Evolutionary conservation across 768 basidiomycete species (phyloP), one percentile per base, ranked within the genome.

Genomic region (Serendipita vermifera): DNA sequence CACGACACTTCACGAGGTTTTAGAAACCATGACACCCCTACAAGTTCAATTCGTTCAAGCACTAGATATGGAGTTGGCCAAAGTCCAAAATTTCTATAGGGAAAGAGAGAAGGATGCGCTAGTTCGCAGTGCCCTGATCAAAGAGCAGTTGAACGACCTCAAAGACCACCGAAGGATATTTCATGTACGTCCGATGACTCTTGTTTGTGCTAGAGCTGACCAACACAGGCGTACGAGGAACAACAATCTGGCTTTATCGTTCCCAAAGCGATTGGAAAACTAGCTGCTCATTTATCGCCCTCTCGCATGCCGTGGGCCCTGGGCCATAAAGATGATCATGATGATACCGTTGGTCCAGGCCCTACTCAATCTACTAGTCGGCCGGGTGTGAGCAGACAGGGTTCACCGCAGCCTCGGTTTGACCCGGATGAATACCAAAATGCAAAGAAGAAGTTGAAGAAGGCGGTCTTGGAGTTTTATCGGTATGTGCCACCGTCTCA

Each of bases 391-490:
- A 36, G 35, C n/a, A 9, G 46, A 7, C 15, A 5, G 46, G 20
- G 17, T 3, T 32, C 59, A 13, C 39, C 55, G 1, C 9, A 15
- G 29, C 43, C 56, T 31, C 38, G 22, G 26, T 74, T 69, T 31
- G 78, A 84, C 62, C 89, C 87, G 0, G 86, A 85, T 40, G 79
- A 84, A 56, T 99, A 96, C 68, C 72, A 80, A 36, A 72, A 79
- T 36, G 92, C 93, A n/a, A 89, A 86, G 70, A 82, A 81, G 66
- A 81, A 80, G 64, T 73, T 99, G 40, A 87, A 87, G 67, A 82
- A 80, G 59, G 96, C 94, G 1, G 75, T 87, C 0, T 62, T 82
- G 51, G 90, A 94, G 64, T 83, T 84, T 65, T 94, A 98, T 68
- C 78, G 80, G 83, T 83, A 61, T 33, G 69, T 63, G 7, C 6